Percentiles rank a stretch among this genome's conserved stretches.
phyloP scores from a whole-genome alignment of 2,329 filamentous ascomycete genomes.

The Cercospora janseana region DNA sequence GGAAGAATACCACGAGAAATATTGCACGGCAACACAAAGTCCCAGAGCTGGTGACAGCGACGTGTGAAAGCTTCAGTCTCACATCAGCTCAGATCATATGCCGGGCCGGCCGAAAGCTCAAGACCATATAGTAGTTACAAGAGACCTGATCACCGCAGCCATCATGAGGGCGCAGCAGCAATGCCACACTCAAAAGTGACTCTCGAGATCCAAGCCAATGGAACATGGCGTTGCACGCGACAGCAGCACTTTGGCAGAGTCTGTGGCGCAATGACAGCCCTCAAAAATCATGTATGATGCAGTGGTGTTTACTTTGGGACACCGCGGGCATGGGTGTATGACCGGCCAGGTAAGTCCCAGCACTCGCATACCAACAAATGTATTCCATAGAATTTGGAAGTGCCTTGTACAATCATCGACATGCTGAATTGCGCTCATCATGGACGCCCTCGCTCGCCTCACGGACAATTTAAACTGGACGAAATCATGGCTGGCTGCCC shows the following conservation, averaged over 20 bases:
- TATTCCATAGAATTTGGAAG: background rate
- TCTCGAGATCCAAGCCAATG: background rate
- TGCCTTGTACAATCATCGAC: background rate
- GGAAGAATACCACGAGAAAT: background rate
- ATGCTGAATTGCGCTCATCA: background rate
- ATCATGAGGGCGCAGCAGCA: slow-evolving; percentile 3
- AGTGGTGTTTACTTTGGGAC: background rate
- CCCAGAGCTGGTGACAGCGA: background rate
- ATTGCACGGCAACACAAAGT: background rate
- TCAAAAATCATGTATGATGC: too few relatives aligned
- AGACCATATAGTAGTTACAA: too few relatives aligned
- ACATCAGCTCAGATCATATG: background rate
- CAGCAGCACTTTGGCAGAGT: too few relatives aligned
- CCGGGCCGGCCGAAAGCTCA: too few relatives aligned
- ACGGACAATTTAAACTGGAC: slow-evolving; percentile 10
- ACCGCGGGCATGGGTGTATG: slow-evolving; percentile 1
- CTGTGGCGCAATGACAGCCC: too few relatives aligned
- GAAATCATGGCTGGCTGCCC: slow-evolving; percentile 9
- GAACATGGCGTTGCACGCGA: background rate
- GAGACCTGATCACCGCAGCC: too few relatives aligned
- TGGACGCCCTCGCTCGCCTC: slow-evolving; percentile 5
- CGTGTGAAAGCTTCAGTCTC: too few relatives aligned
- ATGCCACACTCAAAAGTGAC: background rate
- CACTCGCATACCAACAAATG: background rate
- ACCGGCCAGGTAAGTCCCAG: background rate